phyloP scores from a whole-genome alignment of 345 rosid genomes.

The Brassica cretica region DNA sequence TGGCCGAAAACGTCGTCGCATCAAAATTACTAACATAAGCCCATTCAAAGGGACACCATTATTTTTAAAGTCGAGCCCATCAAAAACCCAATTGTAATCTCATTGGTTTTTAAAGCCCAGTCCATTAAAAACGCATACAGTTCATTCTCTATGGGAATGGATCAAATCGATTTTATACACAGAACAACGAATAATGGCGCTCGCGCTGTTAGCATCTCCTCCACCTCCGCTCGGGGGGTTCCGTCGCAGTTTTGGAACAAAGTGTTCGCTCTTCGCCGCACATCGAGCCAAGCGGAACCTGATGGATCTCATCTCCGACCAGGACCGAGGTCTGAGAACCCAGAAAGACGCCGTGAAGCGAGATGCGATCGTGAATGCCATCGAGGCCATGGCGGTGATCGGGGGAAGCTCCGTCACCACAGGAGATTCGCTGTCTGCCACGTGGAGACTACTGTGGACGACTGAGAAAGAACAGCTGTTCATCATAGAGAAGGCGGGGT shows the following conservation, averaged over 20 bases:
- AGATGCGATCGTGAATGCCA: slow-evolving; percentile 61
- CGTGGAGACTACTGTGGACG: slow-evolving; percentile 91
- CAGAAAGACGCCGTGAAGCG: slow-evolving; percentile 59
- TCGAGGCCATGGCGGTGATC: slow-evolving; percentile 59
- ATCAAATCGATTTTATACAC: not conserved
- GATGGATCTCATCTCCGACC: slow-evolving; percentile 71
- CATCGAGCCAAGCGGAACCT: slow-evolving; percentile 58
- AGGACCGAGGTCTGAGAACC: slow-evolving; percentile 80
- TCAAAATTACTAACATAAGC: not conserved
- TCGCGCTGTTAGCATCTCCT: slow-evolving; percentile 21
- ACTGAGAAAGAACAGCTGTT: slow-evolving; percentile 95
- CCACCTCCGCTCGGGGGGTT: not conserved
- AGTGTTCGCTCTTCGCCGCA: slow-evolving; percentile 47
- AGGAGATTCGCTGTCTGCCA: slow-evolving; percentile 60
- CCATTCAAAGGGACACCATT: not conserved
- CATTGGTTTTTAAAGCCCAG: not conserved
- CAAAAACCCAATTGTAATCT: not conserved
- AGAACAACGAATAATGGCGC: slow-evolving; percentile 10
- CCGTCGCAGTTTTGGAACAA: slow-evolving; percentile 21
- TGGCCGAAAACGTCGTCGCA: not conserved
- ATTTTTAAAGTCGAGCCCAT: not conserved
- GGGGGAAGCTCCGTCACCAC: slow-evolving; percentile 65
- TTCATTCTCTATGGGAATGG: not conserved
- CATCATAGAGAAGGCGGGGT: slow-evolving; percentile 76
- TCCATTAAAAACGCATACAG: not conserved